Evolutionary conservation across 2,329 filamentous ascomycete species (phyloP).

Genomic region (Aspergillus fumigatiaffinis): DNA sequence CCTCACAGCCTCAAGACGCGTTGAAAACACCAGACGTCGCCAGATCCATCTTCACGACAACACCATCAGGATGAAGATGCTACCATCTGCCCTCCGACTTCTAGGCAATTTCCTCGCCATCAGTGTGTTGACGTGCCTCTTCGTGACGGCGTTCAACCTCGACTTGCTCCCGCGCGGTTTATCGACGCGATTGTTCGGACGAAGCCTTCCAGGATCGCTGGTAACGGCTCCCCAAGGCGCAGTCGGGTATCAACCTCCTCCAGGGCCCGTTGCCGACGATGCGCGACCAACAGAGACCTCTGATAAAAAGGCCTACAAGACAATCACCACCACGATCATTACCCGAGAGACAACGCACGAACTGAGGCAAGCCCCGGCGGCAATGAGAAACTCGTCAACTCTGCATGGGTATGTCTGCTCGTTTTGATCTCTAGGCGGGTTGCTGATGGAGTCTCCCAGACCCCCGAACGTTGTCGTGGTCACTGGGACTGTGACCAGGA

Average conservation of each 20-base stretch:
- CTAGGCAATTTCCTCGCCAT: conserved; percentile 6
- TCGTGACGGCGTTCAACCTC: conserved; percentile 9
- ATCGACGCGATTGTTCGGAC: conserved; percentile 4
- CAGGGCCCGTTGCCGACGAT: conserved; percentile 10
- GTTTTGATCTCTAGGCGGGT: background rate
- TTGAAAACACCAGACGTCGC: background rate
- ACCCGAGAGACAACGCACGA: conserved; percentile 4
- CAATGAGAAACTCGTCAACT: background rate
- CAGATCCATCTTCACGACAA: background rate
- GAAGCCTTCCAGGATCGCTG: conserved; percentile 19
- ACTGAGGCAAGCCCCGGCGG: conserved; percentile 1
- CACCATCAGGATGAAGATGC: conserved; percentile 8
- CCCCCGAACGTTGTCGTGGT: conserved; percentile 3
- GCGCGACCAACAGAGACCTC: background rate
- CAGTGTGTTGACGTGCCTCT: conserved; percentile 7
- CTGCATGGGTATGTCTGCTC: background rate
- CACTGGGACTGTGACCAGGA: conserved; percentile 6
- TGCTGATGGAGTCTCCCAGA: background rate
- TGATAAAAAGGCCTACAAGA: background rate
- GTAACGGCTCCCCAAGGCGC: conserved; percentile 16
- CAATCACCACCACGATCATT: background rate
- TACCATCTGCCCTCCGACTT: background rate
- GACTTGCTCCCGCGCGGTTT: conserved; percentile 1
- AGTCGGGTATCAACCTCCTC: conserved; percentile 18
- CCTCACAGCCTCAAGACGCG: background rate